phyloP scores from a whole-genome alignment of 495 filamentous ascomycete species.

The Umbilicaria muhlenbergii region DNA sequence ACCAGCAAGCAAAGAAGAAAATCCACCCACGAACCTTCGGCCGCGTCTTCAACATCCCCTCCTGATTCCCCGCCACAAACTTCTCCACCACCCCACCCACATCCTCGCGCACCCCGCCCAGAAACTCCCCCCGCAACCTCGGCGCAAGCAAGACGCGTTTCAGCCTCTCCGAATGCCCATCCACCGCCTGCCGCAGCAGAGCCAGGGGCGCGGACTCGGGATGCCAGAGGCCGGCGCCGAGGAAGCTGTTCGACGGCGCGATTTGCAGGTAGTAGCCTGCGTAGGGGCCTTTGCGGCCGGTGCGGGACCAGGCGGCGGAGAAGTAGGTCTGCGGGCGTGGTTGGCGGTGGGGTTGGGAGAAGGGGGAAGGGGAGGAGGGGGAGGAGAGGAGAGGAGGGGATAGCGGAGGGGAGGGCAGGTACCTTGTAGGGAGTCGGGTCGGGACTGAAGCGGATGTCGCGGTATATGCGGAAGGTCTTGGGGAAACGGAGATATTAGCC shows the following conservation, averaged over 20 bases:
- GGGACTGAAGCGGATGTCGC: conserved; percentile 63
- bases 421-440: conserved; percentile 82
- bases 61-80: conserved; percentile 49
- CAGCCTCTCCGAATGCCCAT: conserved; percentile 48
- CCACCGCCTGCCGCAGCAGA: conserved; percentile 55
- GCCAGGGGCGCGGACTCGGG: conserved; percentile 47
- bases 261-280: conserved; percentile 68
- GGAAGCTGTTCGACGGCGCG: conserved; percentile 29
- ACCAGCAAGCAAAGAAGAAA: too few species aligned
- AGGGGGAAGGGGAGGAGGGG: not conserved
- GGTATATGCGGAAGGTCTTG: conserved; percentile 68
- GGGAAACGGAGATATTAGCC: conserved; percentile 8
- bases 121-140: conserved; percentile 43
- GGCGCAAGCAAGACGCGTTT: conserved; percentile 45
- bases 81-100: conserved; percentile 47
- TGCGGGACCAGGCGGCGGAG: conserved; percentile 73
- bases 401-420: conserved; percentile 12
- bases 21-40: conserved; percentile 48
- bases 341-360: conserved; percentile 15
- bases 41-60: conserved; percentile 65
- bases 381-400: not conserved
- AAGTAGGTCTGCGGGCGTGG: conserved; percentile 44
- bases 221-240: conserved; percentile 67
- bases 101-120: conserved; percentile 37
- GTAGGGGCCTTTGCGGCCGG: conserved; percentile 73